Evolutionary conservation across 352 stramenopile genomes (phyloP), one percentile per base, ranked within the genome.

Genomic region (Albugo candida): DNA sequence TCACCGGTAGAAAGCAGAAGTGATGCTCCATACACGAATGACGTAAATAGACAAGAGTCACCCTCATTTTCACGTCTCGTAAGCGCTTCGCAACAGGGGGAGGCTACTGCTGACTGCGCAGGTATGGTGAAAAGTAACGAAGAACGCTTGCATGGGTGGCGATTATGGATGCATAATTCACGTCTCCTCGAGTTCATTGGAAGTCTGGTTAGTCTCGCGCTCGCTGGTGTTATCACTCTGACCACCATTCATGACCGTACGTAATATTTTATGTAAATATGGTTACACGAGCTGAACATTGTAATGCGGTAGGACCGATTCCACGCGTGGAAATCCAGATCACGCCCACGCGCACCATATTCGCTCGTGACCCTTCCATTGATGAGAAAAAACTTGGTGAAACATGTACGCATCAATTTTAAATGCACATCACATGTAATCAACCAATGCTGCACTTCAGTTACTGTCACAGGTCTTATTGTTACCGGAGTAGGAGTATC

Each of bases 101-200:
- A 31, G 24, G 24, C 24, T 3, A 31, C 3, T 31, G 24, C 24
- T 10, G 24, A 31, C 3, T 31, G 24, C 8, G 24, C 8, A 8
- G 24, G 8, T 3, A 8, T 8, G 24, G 3, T 31, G 24, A 31
- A 31, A 31, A 31, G 3, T 31, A 8, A 3, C 24, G 8, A 3
- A 10, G 3, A 10, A 8, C 24, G 24, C 8, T 8, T 31, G 24
- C 24, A 31, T 31, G 24, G 24, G 8, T 31, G 24, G 24, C 3
- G 24, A 31, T 31, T 31, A 8, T 31, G 24, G 3, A 3, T 31
- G 34, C 3, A n/a, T 0, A 13, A n/a, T 13, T 49, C 39, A 24
- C 70, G 75, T 24, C 35, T 80, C 13, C 42, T 70, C 36, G 75
- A 87, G 52, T 84, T 85, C 27, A 48, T 58, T 36, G 58, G 59